Evolutionary conservation across 768 basidiomycete species (phyloP), one percentile per base, ranked within the genome.

Genomic region (Polyporus arcularius): DNA sequence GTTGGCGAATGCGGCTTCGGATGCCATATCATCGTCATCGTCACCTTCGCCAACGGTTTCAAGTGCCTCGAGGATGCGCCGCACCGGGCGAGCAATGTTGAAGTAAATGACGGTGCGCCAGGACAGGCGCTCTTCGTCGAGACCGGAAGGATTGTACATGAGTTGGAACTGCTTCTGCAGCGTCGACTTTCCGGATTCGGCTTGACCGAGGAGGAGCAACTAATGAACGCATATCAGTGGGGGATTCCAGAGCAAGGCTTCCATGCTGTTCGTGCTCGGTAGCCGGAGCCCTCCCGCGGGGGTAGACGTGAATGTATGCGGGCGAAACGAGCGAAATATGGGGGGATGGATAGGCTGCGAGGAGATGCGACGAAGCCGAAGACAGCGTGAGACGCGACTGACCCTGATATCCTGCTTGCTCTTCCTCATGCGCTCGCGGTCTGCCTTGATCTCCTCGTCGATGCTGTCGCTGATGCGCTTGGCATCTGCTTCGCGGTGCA

Each of bases 91-190:
- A 42, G 75, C 73, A 56, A 93, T 79, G 75, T 94, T 94, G 78
- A 90, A 87, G 74, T 90, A 91, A 32, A 94, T 86, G 32, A 92
- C 85, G 3, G 89, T 85, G 18, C 85, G 82, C 92, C 92, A 94
- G 4, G 84, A 85, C 0, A 85, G 82, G 26, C 88, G 85, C 74
- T 89, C 88, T 53, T 79, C 75, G 46, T 92, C 88, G 39, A 93
- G 82, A 0, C 86, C 77, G 58, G 82, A 79, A 3, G 88, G 85
- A 21, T 89, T 87, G 68, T 92, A 90, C 71, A 86, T 86, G 1
- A 92, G 79, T 69, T 93, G 90, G 68, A 93, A 91, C 72, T 93
- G 90, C 70, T 92, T 92, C 69, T 88, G 89, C 9, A 93, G 79
- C 2, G 92, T 94, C 2, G 89, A 91, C 74, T 94, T 94, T 39